Base-by-base conservation (phyloP, 2,329 filamentous ascomycete genomes). In the Aureobasidium uvarum region DNA sequence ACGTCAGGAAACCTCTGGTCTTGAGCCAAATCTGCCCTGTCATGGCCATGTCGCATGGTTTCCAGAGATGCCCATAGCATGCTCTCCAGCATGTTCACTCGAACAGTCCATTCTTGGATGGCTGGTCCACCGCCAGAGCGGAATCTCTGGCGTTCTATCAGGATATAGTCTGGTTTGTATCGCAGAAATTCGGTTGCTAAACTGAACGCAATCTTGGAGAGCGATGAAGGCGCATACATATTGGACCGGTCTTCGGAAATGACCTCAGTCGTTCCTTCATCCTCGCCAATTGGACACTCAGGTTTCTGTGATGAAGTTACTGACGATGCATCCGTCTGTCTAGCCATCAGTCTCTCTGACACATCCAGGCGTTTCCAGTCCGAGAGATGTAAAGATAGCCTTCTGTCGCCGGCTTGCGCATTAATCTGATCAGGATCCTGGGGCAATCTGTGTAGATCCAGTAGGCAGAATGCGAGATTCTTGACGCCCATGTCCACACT, bases 401-500 rank as follows among this genome's bases (percentile, higher is more conserved):
- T 51, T 5, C 28, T 45, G 7, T 39, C 36, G 20, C 20, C 25
- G 3, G n/a, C 16, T 31, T 41, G 20, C 5, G n/a, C 33, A 38
- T 39, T 23, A 8, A 18, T 6, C 6, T 14, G 20, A 28, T 58
- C 72, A 58, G 18, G 39, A 54, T 55, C 64, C 41, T 38, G 46
- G 36, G 20, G 51, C 39, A n/a, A 13, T 36, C 31, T 67, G 66
- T 41, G 52, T 48, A 69, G 66, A 63, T 73, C 69, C 45, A 75
- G 33, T 8, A 91, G 81, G 69, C 89, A 90, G 73, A 86, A 91
- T 1, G 90, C 91, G 4, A 96, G 80, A 74, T 96, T 96, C 50
- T 86, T 86, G 69, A 96, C 89, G 4, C 91, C 91, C 85, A 95
- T 89, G 74, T 96, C 91, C 68, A 96, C 89, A 73, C 90, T 93